Base-by-base conservation (phyloP, 2,329 filamentous ascomycete species). In the Scedosporium dehoogii region DNA sequence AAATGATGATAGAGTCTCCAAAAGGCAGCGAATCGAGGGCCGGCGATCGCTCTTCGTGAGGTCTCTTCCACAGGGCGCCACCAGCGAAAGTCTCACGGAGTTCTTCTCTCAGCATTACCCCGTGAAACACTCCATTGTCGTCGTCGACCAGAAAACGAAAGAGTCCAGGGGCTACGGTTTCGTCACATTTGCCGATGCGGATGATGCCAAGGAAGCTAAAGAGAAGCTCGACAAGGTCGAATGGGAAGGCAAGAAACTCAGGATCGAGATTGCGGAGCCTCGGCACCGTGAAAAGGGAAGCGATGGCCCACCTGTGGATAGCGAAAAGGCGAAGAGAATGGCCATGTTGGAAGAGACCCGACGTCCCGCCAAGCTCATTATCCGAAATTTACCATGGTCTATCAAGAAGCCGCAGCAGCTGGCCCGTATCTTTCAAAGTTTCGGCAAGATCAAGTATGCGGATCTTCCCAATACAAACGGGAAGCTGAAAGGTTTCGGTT, bases 21-120 rank as follows among this genome's bases (percentile, higher is more conserved):
- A 88, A 71, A 85, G 84, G 69, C 75, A 80, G 33, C 78, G 81
- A 66, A 79, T 83, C 63, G 84, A 87, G 64, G 81, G 83, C 63
- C 81, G 82, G 66, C 80, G 86, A 68, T 90, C 93, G 56, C 85
- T 99, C 67, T 99, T 99, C 77, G 88, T 99, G 66, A 90, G 93
- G 69, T 92, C 90, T 59, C 83, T 99, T 58, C 90, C 92, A 21
- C 77, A 87, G 23, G 83, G 81, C 25, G 87, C 88, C 44, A 97
- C 92, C 41, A 90, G 85, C 71, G 92, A 97, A 70, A 82, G 82
- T 61, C 81, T 99, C 66, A 90, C 92, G 64, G 87, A 91, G 64
- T 88, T 92, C 74, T 99, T 99, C 76, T 97, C 94, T 6, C 86
- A 97, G 73, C 89, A 92, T 64, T 97, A 91, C 70, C 92, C 96